These are phyloP conservation scores for Bothriochloa decipiens DNA, from an alignment of 176 grass and related monocot genomes.

Conservation along the genomic window DNA sequence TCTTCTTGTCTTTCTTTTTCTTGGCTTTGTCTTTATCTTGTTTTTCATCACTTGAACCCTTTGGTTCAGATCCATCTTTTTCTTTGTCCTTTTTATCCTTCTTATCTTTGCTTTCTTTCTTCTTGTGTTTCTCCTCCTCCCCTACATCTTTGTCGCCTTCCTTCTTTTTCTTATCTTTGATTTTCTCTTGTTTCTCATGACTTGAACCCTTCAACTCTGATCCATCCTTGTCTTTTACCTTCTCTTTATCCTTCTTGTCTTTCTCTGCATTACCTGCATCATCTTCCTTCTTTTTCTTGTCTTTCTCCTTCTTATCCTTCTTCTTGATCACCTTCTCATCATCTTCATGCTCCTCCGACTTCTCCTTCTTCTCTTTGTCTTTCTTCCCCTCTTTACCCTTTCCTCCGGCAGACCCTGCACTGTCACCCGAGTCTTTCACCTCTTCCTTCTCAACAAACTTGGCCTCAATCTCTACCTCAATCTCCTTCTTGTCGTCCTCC, in stretches of 20 bases:
- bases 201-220: not conserved
- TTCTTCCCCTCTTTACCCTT: slow-evolving; percentile 36
- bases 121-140: slow-evolving; percentile 14
- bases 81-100: slow-evolving; percentile 29
- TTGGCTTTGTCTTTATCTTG: slow-evolving; percentile 38
- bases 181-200: slow-evolving; percentile 21
- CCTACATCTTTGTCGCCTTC: not conserved
- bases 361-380: slow-evolving; percentile 29
- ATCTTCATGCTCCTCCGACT: slow-evolving; percentile 25
- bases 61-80: not conserved
- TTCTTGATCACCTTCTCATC: slow-evolving; percentile 11
- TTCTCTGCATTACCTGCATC: slow-evolving; percentile 1
- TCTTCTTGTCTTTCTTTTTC: slow-evolving; percentile 38
- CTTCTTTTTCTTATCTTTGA: slow-evolving; percentile 43
- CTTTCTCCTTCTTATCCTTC: slow-evolving; percentile 41
- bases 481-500: slow-evolving; percentile 54
- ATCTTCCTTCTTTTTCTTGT: slow-evolving; percentile 16
- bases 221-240: slow-evolving; percentile 24
- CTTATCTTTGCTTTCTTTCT: slow-evolving; percentile 18
- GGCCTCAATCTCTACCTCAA: slow-evolving; percentile 54
- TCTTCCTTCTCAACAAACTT: slow-evolving; percentile 65
- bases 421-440: slow-evolving; percentile 29
- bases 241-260: slow-evolving; percentile 40
- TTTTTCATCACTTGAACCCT: slow-evolving; percentile 18
- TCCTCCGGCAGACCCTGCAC: not conserved